Conservation (phyloP, 768 basidiomycete species). For the Lenzites betulinus region DNA sequence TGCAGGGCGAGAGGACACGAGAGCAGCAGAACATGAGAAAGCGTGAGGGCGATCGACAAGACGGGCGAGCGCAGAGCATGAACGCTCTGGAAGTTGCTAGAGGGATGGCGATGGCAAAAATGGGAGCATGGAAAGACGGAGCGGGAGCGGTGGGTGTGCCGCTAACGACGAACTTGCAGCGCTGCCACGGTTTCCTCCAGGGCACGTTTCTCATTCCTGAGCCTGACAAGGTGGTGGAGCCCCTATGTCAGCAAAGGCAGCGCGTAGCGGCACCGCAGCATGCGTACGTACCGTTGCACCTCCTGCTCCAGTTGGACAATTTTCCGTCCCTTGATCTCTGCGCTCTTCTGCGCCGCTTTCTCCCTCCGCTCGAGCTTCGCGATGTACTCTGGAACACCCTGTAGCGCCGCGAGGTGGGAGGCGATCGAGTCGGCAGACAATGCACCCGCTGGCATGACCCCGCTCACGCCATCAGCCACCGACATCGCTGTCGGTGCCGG, state of each 20-base stretch:
- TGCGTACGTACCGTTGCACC: constrained; percentile 18
- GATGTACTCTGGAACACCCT: constrained; percentile 34
- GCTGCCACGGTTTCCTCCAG: constrained; percentile 22
- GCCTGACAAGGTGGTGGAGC: constrained; percentile 2
- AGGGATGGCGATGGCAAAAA: constrained; percentile 1
- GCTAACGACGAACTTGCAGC: constrained; percentile 13
- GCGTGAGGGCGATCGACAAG: constrained; percentile 10
- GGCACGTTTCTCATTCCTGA: constrained; percentile 16
- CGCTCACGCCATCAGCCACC: constrained; percentile 6
- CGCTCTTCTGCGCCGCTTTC: constrained; percentile 38
- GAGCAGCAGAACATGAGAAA: constrained; percentile 9
- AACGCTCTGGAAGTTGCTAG: constrained; percentile 4
- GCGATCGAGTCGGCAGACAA: constrained; percentile 31
- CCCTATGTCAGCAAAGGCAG: constrained; percentile 8
- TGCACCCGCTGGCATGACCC: constrained; percentile 6
- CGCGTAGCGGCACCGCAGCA: constrained; percentile 12
- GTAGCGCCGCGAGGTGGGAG: constrained; percentile 19
- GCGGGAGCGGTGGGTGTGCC: not conserved
- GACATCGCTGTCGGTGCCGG: constrained; percentile 5
- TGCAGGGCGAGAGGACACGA: constrained; percentile 5
- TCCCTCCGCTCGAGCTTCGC: constrained; percentile 42
- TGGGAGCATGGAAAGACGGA: not conserved
- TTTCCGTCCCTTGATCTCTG: constrained; percentile 18
- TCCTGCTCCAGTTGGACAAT: constrained; percentile 22
- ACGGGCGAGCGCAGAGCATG: constrained; percentile 12